Evolutionary conservation across 805 yeast genomes (phyloP).

Genomic region (Kodamaea fukazawae): DNA sequence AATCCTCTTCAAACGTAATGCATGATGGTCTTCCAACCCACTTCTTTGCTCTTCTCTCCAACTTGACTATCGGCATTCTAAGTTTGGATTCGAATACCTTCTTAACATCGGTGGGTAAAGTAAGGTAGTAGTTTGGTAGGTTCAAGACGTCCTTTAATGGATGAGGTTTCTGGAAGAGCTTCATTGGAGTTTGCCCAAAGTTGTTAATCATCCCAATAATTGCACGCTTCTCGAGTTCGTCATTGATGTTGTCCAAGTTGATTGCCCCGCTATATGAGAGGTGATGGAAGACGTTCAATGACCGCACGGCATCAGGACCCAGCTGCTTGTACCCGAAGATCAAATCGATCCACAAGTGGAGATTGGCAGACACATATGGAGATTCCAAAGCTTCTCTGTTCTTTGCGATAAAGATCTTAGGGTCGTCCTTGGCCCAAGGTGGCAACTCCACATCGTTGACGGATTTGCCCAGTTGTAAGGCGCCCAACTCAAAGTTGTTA

Average conservation of each 20-base stretch:
- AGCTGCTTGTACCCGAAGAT: slow-evolving; percentile 78
- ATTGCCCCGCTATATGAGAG: slow-evolving; percentile 83
- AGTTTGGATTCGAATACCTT: slow-evolving; percentile 44
- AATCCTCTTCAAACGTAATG: slow-evolving; percentile 35
- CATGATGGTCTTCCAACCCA: slow-evolving; percentile 54
- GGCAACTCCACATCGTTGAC: slow-evolving; percentile 70
- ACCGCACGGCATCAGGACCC: slow-evolving; percentile 63
- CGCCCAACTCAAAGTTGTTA: slow-evolving; percentile 69
- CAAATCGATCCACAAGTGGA: slow-evolving; percentile 84
- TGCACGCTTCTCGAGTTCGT: slow-evolving; percentile 71
- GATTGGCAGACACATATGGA: slow-evolving; percentile 69
- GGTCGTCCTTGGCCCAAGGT: slow-evolving; percentile 80
- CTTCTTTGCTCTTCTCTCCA: slow-evolving; percentile 44
- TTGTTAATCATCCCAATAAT: slow-evolving; percentile 83
- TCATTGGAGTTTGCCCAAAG: slow-evolving; percentile 87
- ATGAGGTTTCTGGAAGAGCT: slow-evolving; percentile 68
- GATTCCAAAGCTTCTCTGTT: slow-evolving; percentile 84
- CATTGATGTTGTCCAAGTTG: slow-evolving; percentile 68
- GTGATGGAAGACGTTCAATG: slow-evolving; percentile 79
- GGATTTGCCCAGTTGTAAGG: slow-evolving; percentile 57
- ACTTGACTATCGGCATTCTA: slow-evolving; percentile 37
- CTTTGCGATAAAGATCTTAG: slow-evolving; percentile 66
- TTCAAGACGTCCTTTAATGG: slow-evolving; percentile 45
- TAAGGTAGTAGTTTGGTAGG: slow-evolving; percentile 33
- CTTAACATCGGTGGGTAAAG: slow-evolving; percentile 33